Conservation (phyloP, 2,329 filamentous ascomycete genomes). For the Sporothrix sp. region DNA sequence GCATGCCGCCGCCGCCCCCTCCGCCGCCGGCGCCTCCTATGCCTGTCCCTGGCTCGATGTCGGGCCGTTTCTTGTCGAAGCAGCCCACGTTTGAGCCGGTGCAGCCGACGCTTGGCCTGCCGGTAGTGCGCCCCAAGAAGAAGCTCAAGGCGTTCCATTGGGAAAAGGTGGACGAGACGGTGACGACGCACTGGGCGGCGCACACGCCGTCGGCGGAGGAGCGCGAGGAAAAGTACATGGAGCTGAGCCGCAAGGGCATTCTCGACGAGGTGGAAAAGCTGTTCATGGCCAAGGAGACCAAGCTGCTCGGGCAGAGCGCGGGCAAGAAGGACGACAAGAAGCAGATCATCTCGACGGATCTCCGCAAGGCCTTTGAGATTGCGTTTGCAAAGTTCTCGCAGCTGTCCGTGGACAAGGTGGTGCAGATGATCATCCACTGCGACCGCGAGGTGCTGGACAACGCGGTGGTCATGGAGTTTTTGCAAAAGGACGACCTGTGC, state of each 20-base stretch:
- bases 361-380: constrained; percentile 87
- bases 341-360: constrained; percentile 84
- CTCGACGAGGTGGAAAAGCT: constrained; percentile 95
- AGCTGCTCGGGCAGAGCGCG: constrained; percentile 61
- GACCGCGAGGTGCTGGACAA: constrained; percentile 84
- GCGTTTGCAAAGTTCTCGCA: constrained; percentile 90
- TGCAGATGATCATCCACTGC: constrained; percentile 91
- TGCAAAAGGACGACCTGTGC: constrained; percentile 86
- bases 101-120: constrained; percentile 51
- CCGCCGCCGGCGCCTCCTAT: constrained; percentile 30
- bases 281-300: constrained; percentile 95
- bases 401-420: constrained; percentile 70
- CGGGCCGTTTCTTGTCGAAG: constrained; percentile 67
- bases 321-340: constrained; percentile 92
- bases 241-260: constrained; percentile 88
- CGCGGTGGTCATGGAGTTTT: constrained; percentile 87
- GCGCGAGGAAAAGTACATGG: constrained; percentile 91
- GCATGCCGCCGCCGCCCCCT: constrained; percentile 27
- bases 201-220: constrained; percentile 79
- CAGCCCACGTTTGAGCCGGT: constrained; percentile 42
- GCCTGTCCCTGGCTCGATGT: constrained; percentile 53
- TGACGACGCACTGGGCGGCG: constrained; percentile 85
- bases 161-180: constrained; percentile 93
- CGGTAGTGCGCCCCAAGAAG: constrained; percentile 87
- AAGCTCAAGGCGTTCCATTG: constrained; percentile 99